These are phyloP conservation scores for Irpex sp. DNA, from an alignment of 1,284 basidiomycete species.

Conservation along the genomic window DNA sequence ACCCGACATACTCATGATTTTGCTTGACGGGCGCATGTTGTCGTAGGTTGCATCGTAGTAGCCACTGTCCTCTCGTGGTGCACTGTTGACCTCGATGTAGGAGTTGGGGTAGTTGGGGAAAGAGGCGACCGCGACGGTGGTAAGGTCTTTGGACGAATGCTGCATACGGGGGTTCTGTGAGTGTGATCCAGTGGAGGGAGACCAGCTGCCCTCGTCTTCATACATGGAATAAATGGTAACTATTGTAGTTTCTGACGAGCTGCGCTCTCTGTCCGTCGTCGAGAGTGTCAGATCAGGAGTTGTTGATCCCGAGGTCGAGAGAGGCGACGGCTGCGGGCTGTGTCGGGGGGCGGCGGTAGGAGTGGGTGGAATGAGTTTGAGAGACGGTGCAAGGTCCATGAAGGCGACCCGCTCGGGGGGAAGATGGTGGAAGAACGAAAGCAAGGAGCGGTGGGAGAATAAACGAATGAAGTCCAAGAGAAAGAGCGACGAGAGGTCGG, in stretches of 20 bases:
- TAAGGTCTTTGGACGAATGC: conserved; percentile 18
- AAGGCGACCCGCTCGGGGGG: conserved; percentile 9
- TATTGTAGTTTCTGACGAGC: conserved; percentile 56
- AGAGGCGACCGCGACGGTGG: conserved; percentile 13
- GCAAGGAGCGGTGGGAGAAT: conserved; percentile 1
- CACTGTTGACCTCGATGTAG: conserved; percentile 18
- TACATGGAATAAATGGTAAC: conserved; percentile 82
- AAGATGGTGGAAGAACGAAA: conserved; percentile 6
- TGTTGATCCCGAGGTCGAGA: conserved; percentile 17
- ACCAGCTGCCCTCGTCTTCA: conserved; percentile 37
- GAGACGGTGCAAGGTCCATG: conserved; percentile 40
- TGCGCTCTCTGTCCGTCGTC: conserved; percentile 28
- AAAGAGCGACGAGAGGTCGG: neutral
- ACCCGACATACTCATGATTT: conserved; percentile 16
- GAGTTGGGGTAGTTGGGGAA: conserved; percentile 19
- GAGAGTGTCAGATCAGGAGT: conserved; percentile 25
- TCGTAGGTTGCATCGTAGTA: conserved; percentile 26
- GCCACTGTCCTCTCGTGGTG: conserved; percentile 24
- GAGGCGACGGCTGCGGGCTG: conserved; percentile 19
- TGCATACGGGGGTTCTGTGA: conserved; percentile 23
- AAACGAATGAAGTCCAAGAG: conserved; percentile 6
- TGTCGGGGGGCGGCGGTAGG: conserved; percentile 25
- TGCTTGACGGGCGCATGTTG: conserved; percentile 19
- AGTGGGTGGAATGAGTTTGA: conserved; percentile 38
- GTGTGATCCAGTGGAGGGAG: conserved; percentile 24